A percentile compares a stretch with the other conserved stretches of the same genome.
Evolutionary conservation across 1,139 yeast species (phyloP).

Genomic region (Yamadazyma spencermartinsiae): DNA sequence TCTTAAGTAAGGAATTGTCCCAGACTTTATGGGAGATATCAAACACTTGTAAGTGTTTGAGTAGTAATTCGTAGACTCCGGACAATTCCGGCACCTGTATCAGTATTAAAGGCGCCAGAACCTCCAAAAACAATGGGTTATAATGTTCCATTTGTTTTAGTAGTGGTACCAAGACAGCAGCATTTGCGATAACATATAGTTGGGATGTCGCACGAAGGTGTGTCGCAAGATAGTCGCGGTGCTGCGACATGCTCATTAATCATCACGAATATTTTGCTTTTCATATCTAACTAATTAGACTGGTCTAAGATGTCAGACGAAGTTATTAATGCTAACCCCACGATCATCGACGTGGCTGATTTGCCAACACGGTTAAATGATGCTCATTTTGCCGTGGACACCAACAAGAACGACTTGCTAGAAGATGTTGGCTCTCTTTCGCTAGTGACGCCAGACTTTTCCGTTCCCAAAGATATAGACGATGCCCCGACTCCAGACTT

Average conservation of each 20-base stretch:
- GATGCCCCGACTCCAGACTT: conserved; percentile 24
- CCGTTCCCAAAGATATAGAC: conserved; percentile 2
- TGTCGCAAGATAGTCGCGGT: too few species aligned
- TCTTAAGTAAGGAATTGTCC: conserved; percentile 43
- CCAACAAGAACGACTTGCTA: conserved; percentile 13
- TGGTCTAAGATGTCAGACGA: conserved; percentile 58
- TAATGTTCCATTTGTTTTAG: conserved; percentile 34
- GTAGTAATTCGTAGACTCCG: conserved; percentile 6
- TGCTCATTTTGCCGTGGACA: conserved; percentile 16
- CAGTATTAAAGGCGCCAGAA: conserved; percentile 34
- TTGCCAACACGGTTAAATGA: conserved; percentile 63
- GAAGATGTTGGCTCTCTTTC: conserved; percentile 24
- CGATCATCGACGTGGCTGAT: conserved; percentile 70
- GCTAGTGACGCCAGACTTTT: conserved; percentile 11
- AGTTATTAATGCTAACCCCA: conserved; percentile 91
- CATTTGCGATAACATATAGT: too few species aligned
- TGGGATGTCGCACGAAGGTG: too few species aligned
- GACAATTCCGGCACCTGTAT: conserved; percentile 7
- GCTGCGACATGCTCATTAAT: not conserved
- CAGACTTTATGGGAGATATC: conserved; percentile 28
- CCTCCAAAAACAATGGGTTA: conserved; percentile 27
- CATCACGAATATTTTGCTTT: not conserved
- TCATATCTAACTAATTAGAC: too few species aligned
- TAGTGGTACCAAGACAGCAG: too few species aligned
- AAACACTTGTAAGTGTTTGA: conserved; percentile 18